phyloP scores from a whole-genome alignment of 2,329 filamentous ascomycete species.

The Dissoconium aciculare region DNA sequence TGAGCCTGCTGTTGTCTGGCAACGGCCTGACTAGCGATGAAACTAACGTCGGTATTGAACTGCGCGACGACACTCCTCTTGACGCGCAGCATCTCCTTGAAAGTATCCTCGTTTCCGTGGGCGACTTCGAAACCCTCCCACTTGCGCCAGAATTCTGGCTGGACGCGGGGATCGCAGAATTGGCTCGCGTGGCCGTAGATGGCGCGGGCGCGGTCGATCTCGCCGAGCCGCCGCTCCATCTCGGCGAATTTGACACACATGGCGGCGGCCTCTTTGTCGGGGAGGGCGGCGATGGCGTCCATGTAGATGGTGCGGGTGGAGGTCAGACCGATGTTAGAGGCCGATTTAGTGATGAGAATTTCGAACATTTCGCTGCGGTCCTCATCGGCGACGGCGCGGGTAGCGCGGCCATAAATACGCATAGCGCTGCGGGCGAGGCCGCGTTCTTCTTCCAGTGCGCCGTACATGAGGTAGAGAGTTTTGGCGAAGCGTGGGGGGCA shows the following conservation, averaged over 20 bases:
- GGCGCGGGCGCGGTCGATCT: slow-evolving; percentile 85
- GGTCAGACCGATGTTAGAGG: slow-evolving; percentile 90
- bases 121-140: slow-evolving; percentile 97
- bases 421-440: slow-evolving; percentile 91
- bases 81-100: slow-evolving; percentile 97
- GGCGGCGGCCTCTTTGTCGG: slow-evolving; percentile 80
- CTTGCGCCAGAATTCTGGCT: slow-evolving; percentile 81
- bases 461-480: slow-evolving; percentile 94
- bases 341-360: slow-evolving; percentile 98
- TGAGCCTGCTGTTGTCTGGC: slow-evolving; percentile 50
- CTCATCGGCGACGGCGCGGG: slow-evolving; percentile 83
- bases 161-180: slow-evolving; percentile 89
- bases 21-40: slow-evolving; percentile 90
- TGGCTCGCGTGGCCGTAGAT: slow-evolving; percentile 96
- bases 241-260: slow-evolving; percentile 99
- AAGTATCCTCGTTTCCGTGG: slow-evolving; percentile 97
- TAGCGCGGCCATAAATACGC: slow-evolving; percentile 97
- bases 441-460: slow-evolving; percentile 87
- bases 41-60: slow-evolving; percentile 98
- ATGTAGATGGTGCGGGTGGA: slow-evolving; percentile 95
- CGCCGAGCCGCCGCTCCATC: slow-evolving; percentile 80
- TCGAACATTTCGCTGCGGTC: slow-evolving; percentile 97
- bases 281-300: slow-evolving; percentile 81
- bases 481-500: slow-evolving; percentile 95
- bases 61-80: slow-evolving; percentile 94